Conservation (phyloP, 305 asterid species). For the Fraxinus greggii region DNA sequence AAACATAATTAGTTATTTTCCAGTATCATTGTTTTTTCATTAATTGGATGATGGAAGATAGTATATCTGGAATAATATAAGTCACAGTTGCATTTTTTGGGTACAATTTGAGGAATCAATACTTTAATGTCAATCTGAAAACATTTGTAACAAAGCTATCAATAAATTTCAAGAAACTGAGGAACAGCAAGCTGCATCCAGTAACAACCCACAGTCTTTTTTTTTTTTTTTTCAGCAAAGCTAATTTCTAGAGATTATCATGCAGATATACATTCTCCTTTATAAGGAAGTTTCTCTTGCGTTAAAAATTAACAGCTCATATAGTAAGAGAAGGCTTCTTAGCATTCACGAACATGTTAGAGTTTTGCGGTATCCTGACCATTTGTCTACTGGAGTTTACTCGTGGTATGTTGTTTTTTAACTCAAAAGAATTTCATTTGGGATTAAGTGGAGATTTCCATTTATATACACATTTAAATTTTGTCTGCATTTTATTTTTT, state of each 20-base stretch:
- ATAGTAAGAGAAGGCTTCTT: constrained; percentile 74
- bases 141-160: background rate
- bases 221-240: background rate
- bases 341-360: constrained; percentile 82
- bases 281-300: constrained; percentile 97
- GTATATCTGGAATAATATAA: background rate
- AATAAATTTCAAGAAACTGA: constrained; percentile 11
- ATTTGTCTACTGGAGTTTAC: constrained; percentile 74
- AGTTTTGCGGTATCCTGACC: constrained; percentile 86
- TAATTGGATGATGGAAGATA: background rate
- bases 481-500: background rate
- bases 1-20: background rate
- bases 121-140: background rate
- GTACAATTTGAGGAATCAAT: background rate
- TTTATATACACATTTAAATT: background rate
- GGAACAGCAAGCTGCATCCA: constrained; percentile 4
- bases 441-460: constrained; percentile 5
- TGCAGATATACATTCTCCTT: constrained; percentile 89
- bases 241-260: background rate
- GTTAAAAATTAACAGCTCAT: constrained; percentile 84
- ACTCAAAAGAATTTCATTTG: background rate
- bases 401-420: constrained; percentile 61
- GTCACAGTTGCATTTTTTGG: background rate
- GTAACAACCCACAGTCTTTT: background rate
- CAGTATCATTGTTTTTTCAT: background rate